phyloP scores from a whole-genome alignment of 148 eudicot genomes.

The Selenicereus undatus region DNA sequence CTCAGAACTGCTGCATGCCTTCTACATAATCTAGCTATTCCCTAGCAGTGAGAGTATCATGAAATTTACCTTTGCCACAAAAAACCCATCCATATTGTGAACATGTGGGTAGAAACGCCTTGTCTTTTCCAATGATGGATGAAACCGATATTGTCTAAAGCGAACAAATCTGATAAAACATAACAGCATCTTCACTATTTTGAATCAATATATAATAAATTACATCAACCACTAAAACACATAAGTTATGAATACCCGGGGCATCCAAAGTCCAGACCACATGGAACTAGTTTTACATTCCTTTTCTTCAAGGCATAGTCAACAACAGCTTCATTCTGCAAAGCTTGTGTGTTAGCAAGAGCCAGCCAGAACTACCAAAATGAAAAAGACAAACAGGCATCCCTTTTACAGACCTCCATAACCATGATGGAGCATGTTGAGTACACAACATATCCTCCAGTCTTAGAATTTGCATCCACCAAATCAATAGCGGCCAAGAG shows the following conservation, averaged over 20 bases:
- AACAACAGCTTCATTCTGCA: constrained; percentile 96
- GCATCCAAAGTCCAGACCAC: constrained; percentile 87
- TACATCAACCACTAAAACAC: neutral
- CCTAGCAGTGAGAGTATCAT: neutral
- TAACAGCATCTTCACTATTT: constrained; percentile 14
- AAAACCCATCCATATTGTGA: constrained; percentile 96
- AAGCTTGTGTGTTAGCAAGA: constrained; percentile 1
- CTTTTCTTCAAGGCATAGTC: constrained; percentile 95
- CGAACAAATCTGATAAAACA: constrained; percentile 48
- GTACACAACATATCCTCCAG: constrained; percentile 93
- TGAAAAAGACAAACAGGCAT: neutral
- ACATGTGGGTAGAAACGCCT: constrained; percentile 92
- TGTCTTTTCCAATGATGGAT: constrained; percentile 68
- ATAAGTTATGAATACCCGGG: constrained; percentile 54
- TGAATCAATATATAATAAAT: neutral
- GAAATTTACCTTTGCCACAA: constrained; percentile 83
- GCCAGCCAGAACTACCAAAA: neutral
- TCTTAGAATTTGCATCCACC: constrained; percentile 95
- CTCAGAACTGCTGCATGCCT: no score
- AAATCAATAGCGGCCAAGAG: constrained; percentile 89
- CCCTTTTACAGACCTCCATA: constrained; percentile 61
- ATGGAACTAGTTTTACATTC: constrained; percentile 84
- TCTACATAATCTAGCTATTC: neutral
- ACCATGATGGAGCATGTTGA: constrained; percentile 96
- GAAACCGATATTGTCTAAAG: constrained; percentile 72